These are phyloP conservation scores for Ceratobasidium theobromae DNA, from an alignment of 1,284 basidiomycete genomes.

Conservation along the genomic window DNA sequence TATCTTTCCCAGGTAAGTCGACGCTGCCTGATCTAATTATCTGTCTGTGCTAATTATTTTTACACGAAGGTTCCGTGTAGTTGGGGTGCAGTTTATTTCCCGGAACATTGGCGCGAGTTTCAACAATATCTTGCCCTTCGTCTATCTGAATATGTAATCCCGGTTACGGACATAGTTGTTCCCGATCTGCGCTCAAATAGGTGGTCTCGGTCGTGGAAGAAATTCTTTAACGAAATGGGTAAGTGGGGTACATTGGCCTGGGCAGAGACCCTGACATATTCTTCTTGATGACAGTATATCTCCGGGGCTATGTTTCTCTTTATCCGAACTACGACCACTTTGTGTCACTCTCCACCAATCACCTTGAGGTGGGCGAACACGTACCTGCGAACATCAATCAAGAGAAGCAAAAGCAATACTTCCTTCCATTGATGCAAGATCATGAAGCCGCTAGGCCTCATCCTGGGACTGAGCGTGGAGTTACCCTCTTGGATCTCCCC, in stretches of 20 bases:
- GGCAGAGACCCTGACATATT: background rate
- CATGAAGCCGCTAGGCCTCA: background rate
- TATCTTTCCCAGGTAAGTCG: constrained; percentile 49
- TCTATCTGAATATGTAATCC: constrained; percentile 53
- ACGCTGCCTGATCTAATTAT: background rate
- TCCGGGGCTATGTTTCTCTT: constrained; percentile 80
- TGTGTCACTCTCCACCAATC: constrained; percentile 77
- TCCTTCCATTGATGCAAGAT: constrained; percentile 62
- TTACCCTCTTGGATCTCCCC: constrained; percentile 60
- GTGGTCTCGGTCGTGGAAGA: constrained; percentile 83
- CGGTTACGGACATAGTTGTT: constrained; percentile 56
- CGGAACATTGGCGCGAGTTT: constrained; percentile 81
- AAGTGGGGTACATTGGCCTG: background rate
- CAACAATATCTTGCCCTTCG: constrained; percentile 70
- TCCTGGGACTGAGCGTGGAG: constrained; percentile 37
- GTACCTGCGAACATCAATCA: constrained; percentile 57
- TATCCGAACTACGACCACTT: constrained; percentile 77
- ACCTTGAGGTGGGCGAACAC: constrained; percentile 78
- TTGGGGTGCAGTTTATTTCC: constrained; percentile 89
- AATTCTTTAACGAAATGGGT: constrained; percentile 76
- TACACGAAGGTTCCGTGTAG: constrained; percentile 81
- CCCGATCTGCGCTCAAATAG: constrained; percentile 72
- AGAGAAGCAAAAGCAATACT: constrained; percentile 64
- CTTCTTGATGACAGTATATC: constrained; percentile 49
- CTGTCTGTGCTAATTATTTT: background rate